Evolutionary conservation across 495 filamentous ascomycete species (phyloP).

Genomic region (Parachaetomium inaequale): DNA sequence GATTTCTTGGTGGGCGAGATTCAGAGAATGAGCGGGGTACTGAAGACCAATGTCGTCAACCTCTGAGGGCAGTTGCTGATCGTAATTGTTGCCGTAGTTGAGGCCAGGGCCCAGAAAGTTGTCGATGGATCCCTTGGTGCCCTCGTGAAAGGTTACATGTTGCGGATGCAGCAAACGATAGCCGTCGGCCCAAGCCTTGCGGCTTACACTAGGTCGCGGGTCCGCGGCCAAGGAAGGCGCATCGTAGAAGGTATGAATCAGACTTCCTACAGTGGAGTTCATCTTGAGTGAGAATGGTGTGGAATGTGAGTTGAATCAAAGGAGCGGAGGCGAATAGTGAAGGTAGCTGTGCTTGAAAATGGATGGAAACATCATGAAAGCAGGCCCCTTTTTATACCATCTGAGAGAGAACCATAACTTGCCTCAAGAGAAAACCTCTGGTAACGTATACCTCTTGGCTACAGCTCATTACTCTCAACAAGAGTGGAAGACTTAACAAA

Average conservation of each 20-base stretch:
- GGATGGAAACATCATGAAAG: neutral
- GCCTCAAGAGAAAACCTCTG: neutral
- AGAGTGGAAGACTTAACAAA: neutral
- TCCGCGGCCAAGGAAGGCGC: neutral
- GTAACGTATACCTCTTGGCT: neutral
- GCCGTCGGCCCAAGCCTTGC: slow-evolving; percentile 5
- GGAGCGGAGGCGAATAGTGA: neutral
- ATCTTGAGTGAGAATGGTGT: slow-evolving; percentile 3
- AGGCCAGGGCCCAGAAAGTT: slow-evolving; percentile 8
- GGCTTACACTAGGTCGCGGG: slow-evolving; percentile 1
- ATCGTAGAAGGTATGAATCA: slow-evolving; percentile 3
- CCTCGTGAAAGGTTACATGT: neutral
- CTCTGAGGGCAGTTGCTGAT: neutral
- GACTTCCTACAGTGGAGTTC: slow-evolving; percentile 3
- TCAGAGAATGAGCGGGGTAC: slow-evolving; percentile 2
- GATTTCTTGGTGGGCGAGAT: slow-evolving; percentile 1
- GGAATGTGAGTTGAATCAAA: neutral
- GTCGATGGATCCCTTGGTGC: slow-evolving; percentile 9
- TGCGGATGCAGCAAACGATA: slow-evolving; percentile 7
- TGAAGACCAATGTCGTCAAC: slow-evolving; percentile 6
- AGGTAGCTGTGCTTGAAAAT: slow-evolving; percentile 1
- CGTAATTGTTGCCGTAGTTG: neutral
- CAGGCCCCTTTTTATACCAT: neutral
- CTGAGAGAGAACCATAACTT: neutral
- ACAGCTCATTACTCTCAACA: neutral